Evolutionary conservation across 495 filamentous ascomycete species (phyloP), one percentile per base, ranked within the genome.

Genomic region (Hypoxylon crocopeplum): DNA sequence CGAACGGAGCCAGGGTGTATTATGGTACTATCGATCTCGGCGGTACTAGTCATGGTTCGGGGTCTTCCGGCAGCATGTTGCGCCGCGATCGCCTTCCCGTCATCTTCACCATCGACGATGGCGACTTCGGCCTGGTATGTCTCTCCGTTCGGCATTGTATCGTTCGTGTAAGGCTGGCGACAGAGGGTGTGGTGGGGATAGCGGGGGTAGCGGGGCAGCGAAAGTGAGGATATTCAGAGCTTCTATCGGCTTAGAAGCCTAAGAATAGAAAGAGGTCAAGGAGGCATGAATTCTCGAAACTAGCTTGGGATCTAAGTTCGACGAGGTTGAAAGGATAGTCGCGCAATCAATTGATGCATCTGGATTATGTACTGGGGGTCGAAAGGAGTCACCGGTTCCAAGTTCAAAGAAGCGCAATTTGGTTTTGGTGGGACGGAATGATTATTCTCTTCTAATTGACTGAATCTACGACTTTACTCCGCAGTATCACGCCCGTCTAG

Each of bases 1-100:
- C 88, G 84, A 44, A 95, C 90, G 3, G 88, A 82, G 15, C 92
- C 92, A 2, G 92, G 92, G 59, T 93, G 90, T 60, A 79, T 83
- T 66, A 97, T 89, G 3, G 90, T 85, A 49, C 85, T 86, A 68
- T 93, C 86, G 44, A 91, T 85, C 57, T 79, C 79, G 34, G 78
- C 76, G 11, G 75, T 79, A 47, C 69, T 80, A n/a, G 70, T 74
- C 56, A 69, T 68, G 21, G 69, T 75, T 38, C 70, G 69, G 47
- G 67, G 69, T 33, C 69, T 60, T 46, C 56, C 41, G 7, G 62
- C 10, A 1, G 39, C 20, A 2, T 46, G 32, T 32, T 58, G 39
- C 46, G 56, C 12, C 30, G 40, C 38, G 16, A 25, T 34, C 12
- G 10, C 34, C 13, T 40, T 47, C 12, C 13, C 51, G 40, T 51